Percentiles rank a stretch among this genome's conserved stretches.
Evolutionary conservation across 208 protist genomes (phyloP).

Genomic region (Crithidia expoeki): DNA sequence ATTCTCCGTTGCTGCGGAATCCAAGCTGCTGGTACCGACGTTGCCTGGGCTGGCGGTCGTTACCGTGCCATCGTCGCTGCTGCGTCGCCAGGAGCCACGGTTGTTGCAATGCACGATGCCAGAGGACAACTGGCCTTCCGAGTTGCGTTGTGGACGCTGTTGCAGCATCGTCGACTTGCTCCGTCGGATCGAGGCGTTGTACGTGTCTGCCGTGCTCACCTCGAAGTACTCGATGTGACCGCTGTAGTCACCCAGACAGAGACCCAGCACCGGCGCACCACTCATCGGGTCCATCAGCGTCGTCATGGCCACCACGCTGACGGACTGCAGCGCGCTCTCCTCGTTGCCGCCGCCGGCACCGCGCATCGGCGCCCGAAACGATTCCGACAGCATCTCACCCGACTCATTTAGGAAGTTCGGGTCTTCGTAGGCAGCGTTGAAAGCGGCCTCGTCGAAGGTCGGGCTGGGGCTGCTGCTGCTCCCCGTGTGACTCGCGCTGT

Average conservation of each 20-base stretch:
- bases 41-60: constrained; percentile 31
- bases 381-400: constrained; percentile 36
- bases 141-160: constrained; percentile 9
- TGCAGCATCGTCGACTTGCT: constrained; percentile 48
- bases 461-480: constrained; percentile 47
- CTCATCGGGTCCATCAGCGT: constrained; percentile 78
- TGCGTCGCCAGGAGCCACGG: constrained; percentile 18
- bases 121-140: constrained; percentile 7
- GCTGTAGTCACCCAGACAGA: constrained; percentile 84
- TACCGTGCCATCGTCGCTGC: constrained; percentile 31
- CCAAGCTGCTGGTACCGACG: constrained; percentile 27
- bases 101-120: constrained; percentile 17
- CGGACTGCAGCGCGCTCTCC: constrained; percentile 47
- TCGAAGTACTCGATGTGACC: constrained; percentile 86
- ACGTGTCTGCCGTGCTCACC: constrained; percentile 49
- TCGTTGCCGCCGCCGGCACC: constrained; percentile 29
- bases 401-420: constrained; percentile 28
- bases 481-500: constrained; percentile 11
- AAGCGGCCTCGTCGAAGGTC: constrained; percentile 48
- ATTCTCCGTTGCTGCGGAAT: constrained; percentile 49
- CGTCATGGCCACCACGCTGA: constrained; percentile 72
- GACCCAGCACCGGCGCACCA: constrained; percentile 59
- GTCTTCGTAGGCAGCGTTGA: constrained; percentile 38
- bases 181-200: constrained; percentile 45
- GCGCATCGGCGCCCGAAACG: constrained; percentile 22